Base-by-base conservation (phyloP, 1,284 basidiomycete species). In the Phellinidium pouzarii region DNA sequence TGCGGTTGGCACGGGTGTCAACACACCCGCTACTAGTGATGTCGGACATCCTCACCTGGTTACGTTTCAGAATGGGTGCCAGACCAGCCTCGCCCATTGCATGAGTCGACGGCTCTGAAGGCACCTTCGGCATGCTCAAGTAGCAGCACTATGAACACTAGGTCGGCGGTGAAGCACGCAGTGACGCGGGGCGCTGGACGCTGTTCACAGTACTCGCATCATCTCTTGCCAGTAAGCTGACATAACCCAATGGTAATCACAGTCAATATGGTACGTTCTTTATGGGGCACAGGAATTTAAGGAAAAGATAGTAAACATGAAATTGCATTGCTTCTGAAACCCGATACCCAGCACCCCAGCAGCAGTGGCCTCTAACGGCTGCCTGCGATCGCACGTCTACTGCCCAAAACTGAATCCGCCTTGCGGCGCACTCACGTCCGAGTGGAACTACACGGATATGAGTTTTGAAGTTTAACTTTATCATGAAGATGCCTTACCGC, bases 341-440 rank as follows among this genome's bases (percentile, higher is more conserved):
- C 26, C 37, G 27, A 3, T 14, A 8, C 31, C 31, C 40, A 25
- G 19, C n/a, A 4, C 48, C 38, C 38, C 19, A n/a, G 6, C 3
- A 29, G 19, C n/a, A n/a, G n/a, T n/a, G n/a, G n/a, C n/a, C n/a
- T n/a, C 14, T 20, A 40, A 40, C 37, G 19, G 8, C 37, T 29
- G 6, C 22, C n/a, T 9, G 6, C 12, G 9, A 3, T 12, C 52
- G 56, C 46, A 26, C 46, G 54, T 54, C 63, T 59, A 70, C 66
- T 71, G 69, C 56, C 81, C 91, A 65, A 97, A 97, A 67, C 82
- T 91, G 80, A 97, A 97, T 22, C 94, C 94, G 58, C 94, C 94
- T 67, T 93, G 88, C 58, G 94, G 93, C 40, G 88, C 91, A 62
- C 77, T 80, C 60, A 91, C 82, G 66, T 86, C 80, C 41, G 83